A percentile compares a stretch with the other conserved stretches of the same genome.
phyloP scores from a whole-genome alignment of 164 flowering plant genomes.

The Magnolia sinica region DNA sequence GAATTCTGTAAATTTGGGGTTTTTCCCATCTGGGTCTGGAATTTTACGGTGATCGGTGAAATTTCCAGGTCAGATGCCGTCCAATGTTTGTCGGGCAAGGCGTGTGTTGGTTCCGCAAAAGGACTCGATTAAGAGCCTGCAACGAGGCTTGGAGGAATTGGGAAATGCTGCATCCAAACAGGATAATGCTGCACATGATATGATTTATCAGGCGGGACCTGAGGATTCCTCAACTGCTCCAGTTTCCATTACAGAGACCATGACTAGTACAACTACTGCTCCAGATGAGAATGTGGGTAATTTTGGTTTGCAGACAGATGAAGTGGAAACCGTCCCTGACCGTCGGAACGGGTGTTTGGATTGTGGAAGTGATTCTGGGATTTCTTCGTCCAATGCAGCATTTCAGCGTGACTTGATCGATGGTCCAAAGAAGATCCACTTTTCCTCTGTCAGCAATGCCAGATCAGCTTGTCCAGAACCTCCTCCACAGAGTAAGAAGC shows the following conservation, averaged over 20 bases:
- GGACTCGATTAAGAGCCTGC: conserved; percentile 24
- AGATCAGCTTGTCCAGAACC: conserved; percentile 1
- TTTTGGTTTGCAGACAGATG: conserved; percentile 21
- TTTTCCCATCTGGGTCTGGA: not conserved
- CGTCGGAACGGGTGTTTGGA: not conserved
- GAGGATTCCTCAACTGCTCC: conserved; percentile 44
- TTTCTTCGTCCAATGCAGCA: no score
- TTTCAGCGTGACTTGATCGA: conserved; percentile 11
- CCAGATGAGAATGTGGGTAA: conserved; percentile 26
- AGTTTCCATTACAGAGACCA: conserved; percentile 39
- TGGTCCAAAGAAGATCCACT: conserved; percentile 50
- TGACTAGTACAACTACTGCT: conserved; percentile 17
- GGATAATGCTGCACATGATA: not conserved
- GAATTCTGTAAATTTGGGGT: not conserved
- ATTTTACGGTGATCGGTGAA: no score
- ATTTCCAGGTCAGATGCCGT: conserved; percentile 43
- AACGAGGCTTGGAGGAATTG: not conserved
- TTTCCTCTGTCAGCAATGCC: conserved; percentile 22
- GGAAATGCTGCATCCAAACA: not conserved
- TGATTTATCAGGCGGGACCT: not conserved
- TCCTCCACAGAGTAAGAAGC: conserved; percentile 43
- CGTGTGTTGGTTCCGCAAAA: conserved; percentile 48
- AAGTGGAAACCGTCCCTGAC: not conserved
- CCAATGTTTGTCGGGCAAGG: conserved; percentile 49
- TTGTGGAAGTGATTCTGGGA: conserved; percentile 15